Evolutionary conservation across 225 moss, liverwort and hornwort species (phyloP).

Genomic region (Straminergon stramineum): DNA sequence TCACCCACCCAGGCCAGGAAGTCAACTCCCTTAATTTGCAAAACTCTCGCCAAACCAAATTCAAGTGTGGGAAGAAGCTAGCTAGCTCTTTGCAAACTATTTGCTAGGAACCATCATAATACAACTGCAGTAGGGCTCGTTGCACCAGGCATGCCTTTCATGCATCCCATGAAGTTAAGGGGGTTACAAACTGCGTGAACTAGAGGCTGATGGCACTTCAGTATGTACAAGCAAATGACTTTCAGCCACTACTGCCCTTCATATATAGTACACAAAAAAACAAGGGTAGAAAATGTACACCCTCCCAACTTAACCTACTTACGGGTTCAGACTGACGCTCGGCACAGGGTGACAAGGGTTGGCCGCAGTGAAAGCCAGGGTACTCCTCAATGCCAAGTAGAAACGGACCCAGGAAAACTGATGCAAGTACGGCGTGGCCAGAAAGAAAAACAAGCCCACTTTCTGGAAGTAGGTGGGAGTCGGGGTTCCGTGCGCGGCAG

Average conservation of each 20-base stretch:
- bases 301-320: neutral
- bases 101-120: conserved; percentile 18
- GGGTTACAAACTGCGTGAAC: neutral
- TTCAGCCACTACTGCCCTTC: conserved; percentile 13
- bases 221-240: conserved; percentile 36
- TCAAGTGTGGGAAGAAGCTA: conserved; percentile 5
- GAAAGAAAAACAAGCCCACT: conserved; percentile 15
- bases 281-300: neutral
- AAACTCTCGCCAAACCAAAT: conserved; percentile 21
- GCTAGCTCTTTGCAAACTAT: neutral
- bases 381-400: conserved; percentile 84
- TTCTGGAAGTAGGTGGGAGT: conserved; percentile 81
- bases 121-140: conserved; percentile 13
- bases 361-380: conserved; percentile 48
- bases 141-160: conserved; percentile 1
- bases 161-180: neutral
- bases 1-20: neutral
- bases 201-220: conserved; percentile 9
- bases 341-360: conserved; percentile 27
- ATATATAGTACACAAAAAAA: conserved; percentile 38
- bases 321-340: conserved; percentile 53
- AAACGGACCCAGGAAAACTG: conserved; percentile 96
- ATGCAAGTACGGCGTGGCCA: conserved; percentile 42
- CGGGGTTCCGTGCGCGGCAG: conserved; percentile 67
- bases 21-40: neutral